Evolutionary conservation across 768 basidiomycete genomes (phyloP).

Genomic region (Pleurotus salmoneostramineus): DNA sequence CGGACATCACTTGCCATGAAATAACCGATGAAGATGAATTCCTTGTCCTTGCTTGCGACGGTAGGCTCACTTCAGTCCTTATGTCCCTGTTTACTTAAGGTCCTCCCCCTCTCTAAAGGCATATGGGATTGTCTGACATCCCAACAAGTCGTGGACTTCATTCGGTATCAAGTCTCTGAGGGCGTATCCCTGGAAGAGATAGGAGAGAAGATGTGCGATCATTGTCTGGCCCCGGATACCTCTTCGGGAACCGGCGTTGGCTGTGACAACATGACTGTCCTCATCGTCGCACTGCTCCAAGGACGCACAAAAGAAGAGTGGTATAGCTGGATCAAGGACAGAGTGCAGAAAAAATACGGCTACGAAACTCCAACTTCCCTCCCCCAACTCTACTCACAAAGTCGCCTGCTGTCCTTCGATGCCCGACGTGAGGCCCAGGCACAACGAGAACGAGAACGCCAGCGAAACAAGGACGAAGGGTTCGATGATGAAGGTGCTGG

Average conservation of each 20-base stretch:
- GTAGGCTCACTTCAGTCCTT: constrained; percentile 36
- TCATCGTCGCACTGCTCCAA: constrained; percentile 84
- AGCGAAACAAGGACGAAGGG: constrained; percentile 10
- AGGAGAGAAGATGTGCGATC: constrained; percentile 85
- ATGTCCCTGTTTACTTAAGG: constrained; percentile 6
- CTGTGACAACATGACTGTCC: constrained; percentile 98
- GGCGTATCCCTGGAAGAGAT: constrained; percentile 80
- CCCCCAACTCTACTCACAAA: constrained; percentile 73
- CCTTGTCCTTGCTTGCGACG: constrained; percentile 94
- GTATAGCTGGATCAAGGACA: constrained; percentile 84
- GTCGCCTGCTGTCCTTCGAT: constrained; percentile 59
- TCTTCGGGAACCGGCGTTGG: constrained; percentile 90
- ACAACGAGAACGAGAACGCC: constrained; percentile 36
- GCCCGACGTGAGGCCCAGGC: constrained; percentile 58
- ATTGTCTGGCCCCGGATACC: constrained; percentile 92
- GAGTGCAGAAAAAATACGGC: constrained; percentile 73
- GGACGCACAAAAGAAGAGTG: constrained; percentile 90
- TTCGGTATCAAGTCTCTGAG: constrained; percentile 77
- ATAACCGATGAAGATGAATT: constrained; percentile 92
- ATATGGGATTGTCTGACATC: constrained; percentile 98
- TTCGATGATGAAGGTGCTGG: constrained; percentile 27
- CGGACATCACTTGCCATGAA: constrained; percentile 82
- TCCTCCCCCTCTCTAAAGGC: constrained; percentile 44
- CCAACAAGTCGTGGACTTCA: constrained; percentile 88
- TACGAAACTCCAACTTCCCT: constrained; percentile 71